Evolutionary conservation across 2,329 filamentous ascomycete species (phyloP), one percentile per base, ranked within the genome.

Genomic region (Penicillium sp.): DNA sequence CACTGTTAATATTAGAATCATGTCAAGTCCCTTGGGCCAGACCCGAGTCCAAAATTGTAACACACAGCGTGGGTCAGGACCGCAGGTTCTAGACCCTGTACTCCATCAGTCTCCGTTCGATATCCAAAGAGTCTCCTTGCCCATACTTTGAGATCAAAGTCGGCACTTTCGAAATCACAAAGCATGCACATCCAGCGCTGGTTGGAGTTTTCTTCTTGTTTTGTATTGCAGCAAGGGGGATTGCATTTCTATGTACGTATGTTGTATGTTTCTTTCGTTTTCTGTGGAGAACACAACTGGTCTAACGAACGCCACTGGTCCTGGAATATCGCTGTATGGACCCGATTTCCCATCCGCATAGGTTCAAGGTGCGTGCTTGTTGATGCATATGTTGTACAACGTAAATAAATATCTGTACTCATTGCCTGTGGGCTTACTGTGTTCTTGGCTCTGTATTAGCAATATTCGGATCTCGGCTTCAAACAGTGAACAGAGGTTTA

Each of bases 291-390:
- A 39, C 39, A n/a, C 45, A 40, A 19, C 44, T 39, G 45, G 30
- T 34, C 61, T 63, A 63, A 53, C 48, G 56, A 50, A 40, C 61
- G 61, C 61, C 61, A 62, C 60, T 29, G 51, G 47, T 42, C 55
- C 46, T 38, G 55, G 54, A 56, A 57, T 52, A 52, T 56, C 30
- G 19, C 23, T 19, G 27, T 45, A 47, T 55, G 57, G 59, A 57
- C 53, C 57, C 23, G 48, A 51, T 55, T 50, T 56, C 11, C 32
- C n/a, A 39, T 34, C 45, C 16, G 38, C 19, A 26, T 36, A 42
- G 41, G 52, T 51, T 36, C 53, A 40, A 46, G 13, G 26, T 44
- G 27, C 51, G 18, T n/a, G 43, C 30, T 32, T 27, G 27, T 29
- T 49, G 30, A 18, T 7, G 39, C n/a, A 27, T 30, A n/a, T n/a